phyloP scores from a whole-genome alignment of 306 rosid genomes.

The Vicia faba region DNA sequence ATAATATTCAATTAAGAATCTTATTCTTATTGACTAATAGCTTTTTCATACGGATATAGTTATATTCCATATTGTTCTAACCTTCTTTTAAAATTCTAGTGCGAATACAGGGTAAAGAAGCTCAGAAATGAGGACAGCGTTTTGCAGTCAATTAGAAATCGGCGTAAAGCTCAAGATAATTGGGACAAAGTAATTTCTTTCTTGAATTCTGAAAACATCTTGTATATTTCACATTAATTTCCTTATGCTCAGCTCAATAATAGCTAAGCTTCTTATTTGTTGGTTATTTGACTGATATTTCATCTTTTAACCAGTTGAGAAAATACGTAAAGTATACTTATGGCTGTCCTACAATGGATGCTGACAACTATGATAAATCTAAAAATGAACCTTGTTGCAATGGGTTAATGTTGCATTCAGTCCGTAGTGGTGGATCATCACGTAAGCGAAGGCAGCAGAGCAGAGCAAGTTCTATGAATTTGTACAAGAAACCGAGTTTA shows the following conservation, averaged over 20 bases:
- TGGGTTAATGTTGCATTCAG: conserved; percentile 48
- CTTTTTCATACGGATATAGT: neutral
- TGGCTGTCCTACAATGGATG: conserved; percentile 56
- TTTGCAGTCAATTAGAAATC: conserved; percentile 70
- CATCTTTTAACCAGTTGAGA: conserved; percentile 66
- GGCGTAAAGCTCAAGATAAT: conserved; percentile 74
- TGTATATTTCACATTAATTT: conserved; percentile 16
- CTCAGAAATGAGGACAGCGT: conserved; percentile 77
- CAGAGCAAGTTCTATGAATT: conserved; percentile 45
- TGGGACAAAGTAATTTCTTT: conserved; percentile 82
- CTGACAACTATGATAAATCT: conserved; percentile 36
- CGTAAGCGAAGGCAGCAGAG: conserved; percentile 52
- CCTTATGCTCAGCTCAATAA: conserved; percentile 13
- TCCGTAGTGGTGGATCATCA: conserved; percentile 48
- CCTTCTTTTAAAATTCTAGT: conserved; percentile 48
- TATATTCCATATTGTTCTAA: conserved; percentile 31
- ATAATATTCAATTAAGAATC: conserved; percentile 10
- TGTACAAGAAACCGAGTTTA: conserved; percentile 47
- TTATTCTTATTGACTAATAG: neutral
- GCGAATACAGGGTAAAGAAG: conserved; percentile 80
- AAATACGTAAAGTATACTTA: conserved; percentile 90
- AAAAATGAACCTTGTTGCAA: conserved; percentile 50
- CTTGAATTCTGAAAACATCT: conserved; percentile 18
- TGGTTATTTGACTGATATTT: conserved; percentile 37
- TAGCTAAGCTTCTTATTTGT: conserved; percentile 20